Evolutionary conservation across 768 basidiomycete genomes (phyloP).

Genomic region (Austroboletus eburneus): DNA sequence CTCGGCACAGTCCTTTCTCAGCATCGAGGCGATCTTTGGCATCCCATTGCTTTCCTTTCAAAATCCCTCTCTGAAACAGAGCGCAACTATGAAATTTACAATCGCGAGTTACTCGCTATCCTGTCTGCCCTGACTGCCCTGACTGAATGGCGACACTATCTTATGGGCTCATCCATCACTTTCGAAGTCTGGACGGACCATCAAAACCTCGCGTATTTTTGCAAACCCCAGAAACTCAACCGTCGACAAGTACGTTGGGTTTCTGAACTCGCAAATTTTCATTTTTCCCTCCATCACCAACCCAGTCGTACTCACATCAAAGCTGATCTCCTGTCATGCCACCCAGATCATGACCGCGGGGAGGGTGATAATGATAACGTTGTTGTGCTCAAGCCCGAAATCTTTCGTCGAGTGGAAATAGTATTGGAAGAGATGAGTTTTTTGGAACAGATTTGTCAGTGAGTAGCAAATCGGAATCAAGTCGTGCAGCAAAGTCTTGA

Average conservation of each 20-base stretch:
- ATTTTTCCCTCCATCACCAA: conserved; percentile 29
- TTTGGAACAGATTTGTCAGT: neutral
- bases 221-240: conserved; percentile 35
- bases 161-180: neutral
- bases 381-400: conserved; percentile 11
- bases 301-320: conserved; percentile 20
- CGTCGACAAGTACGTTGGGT: conserved; percentile 42
- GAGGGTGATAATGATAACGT: conserved; percentile 19
- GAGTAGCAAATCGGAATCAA: neutral
- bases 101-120: neutral
- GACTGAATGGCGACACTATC: neutral
- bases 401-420: neutral
- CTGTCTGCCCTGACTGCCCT: neutral
- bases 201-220: conserved; percentile 46
- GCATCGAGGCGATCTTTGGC: neutral
- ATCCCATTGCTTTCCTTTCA: neutral
- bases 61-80: neutral
- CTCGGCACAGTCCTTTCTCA: neutral
- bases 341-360: conserved; percentile 17
- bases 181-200: no score
- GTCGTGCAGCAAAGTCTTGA: neutral
- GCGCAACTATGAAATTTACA: neutral
- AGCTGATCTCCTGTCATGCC: conserved; percentile 26
- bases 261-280: conserved; percentile 30
- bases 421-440: neutral